These are phyloP conservation scores for Trichoderma sp. DNA, from an alignment of 2,329 filamentous ascomycete species.

Conservation along the genomic window DNA sequence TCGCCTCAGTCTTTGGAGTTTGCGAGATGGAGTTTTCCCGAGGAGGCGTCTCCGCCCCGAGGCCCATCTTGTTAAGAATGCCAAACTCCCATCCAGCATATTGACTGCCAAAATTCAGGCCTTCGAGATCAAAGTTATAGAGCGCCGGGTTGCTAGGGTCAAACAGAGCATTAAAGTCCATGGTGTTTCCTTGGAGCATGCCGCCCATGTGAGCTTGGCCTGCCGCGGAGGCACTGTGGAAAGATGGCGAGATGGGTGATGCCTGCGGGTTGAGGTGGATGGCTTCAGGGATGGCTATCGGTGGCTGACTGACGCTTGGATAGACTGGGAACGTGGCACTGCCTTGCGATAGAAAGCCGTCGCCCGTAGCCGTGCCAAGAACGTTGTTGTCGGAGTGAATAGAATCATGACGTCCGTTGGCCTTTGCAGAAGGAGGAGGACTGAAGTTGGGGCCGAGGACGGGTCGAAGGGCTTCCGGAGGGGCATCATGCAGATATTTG, in stretches of 20 bases:
- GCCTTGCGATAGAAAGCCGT: slow-evolving; percentile 49
- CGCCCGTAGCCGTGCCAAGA: slow-evolving; percentile 37
- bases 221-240: slow-evolving; percentile 54
- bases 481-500: slow-evolving; percentile 96
- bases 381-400: slow-evolving; percentile 47
- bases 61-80: slow-evolving; percentile 91
- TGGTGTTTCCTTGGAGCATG: slow-evolving; percentile 48
- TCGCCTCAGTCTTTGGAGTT: slow-evolving; percentile 37
- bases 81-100: slow-evolving; percentile 95
- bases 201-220: slow-evolving; percentile 46
- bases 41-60: slow-evolving; percentile 69
- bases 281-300: slow-evolving; percentile 47
- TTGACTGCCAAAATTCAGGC: slow-evolving; percentile 84
- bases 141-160: slow-evolving; percentile 88
- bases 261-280: slow-evolving; percentile 62
- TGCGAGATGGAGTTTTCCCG: slow-evolving; percentile 57
- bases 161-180: slow-evolving; percentile 65
- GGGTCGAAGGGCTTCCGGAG: slow-evolving; percentile 83
- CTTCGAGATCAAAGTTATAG: slow-evolving; percentile 94
- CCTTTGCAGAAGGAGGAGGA: slow-evolving; percentile 50
- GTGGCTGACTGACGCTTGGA: slow-evolving; percentile 42
- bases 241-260: slow-evolving; percentile 72
- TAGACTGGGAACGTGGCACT: slow-evolving; percentile 52
- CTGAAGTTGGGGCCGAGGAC: slow-evolving; percentile 73
- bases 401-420: slow-evolving; percentile 48